A percentile compares a stretch with the other conserved stretches of the same genome.
phyloP scores from a whole-genome alignment of 2,329 filamentous ascomycete genomes.

The Neodidymelliopsis sp. region DNA sequence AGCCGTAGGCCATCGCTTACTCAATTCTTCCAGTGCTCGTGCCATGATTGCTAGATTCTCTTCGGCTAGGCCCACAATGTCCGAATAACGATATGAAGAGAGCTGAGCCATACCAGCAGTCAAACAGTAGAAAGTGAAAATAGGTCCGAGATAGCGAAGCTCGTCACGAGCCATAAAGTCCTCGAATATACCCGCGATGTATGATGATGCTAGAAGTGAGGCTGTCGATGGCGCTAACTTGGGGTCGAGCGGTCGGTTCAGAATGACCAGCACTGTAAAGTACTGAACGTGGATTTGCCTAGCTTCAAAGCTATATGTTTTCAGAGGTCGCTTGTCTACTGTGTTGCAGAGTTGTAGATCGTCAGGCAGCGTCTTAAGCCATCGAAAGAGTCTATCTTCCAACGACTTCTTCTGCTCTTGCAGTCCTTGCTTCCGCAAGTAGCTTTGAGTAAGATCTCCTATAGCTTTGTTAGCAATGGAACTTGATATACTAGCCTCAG shows the following conservation, averaged over 20 bases:
- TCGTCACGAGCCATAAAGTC: conserved; percentile 54
- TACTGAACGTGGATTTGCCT: conserved; percentile 51
- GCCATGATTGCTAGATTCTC: conserved; percentile 40
- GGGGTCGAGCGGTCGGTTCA: conserved; percentile 46
- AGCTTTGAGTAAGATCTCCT: conserved; percentile 52
- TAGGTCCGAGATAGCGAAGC: conserved; percentile 50
- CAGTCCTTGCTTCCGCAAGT: conserved; percentile 45
- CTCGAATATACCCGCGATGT: conserved; percentile 54
- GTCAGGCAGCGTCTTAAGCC: conserved; percentile 49
- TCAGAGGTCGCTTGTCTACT: conserved; percentile 31
- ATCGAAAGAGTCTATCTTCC: conserved; percentile 51
- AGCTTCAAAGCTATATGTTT: conserved; percentile 45
- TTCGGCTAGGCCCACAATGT: conserved; percentile 37
- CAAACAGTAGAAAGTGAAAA: conserved; percentile 53
- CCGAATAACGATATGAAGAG: conserved; percentile 48
- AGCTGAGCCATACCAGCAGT: conserved; percentile 51
- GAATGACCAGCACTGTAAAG: conserved; percentile 50
- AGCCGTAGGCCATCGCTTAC: conserved; percentile 42
- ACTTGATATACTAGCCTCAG: background rate
- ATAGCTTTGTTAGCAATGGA: background rate
- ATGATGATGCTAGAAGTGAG: conserved; percentile 52
- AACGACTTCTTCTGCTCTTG: conserved; percentile 43
- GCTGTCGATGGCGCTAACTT: conserved; percentile 45
- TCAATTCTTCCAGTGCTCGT: conserved; percentile 39
- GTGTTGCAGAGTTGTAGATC: conserved; percentile 38